Evolutionary conservation across 495 filamentous ascomycete species (phyloP), one percentile per base, ranked within the genome.

Genomic region (Aspergillus nanangensis): DNA sequence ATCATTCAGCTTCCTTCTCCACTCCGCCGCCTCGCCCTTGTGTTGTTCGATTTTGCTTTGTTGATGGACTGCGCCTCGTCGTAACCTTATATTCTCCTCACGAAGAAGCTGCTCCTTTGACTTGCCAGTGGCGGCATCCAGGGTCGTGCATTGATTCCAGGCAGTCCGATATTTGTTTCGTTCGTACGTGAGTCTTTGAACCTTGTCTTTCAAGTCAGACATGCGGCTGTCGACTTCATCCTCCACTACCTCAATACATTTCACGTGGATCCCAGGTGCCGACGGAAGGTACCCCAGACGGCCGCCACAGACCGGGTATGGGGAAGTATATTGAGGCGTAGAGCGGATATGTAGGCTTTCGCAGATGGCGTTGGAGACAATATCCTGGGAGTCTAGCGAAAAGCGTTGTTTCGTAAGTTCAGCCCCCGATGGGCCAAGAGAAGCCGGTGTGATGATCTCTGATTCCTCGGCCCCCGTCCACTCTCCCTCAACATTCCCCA

Each of bases 211-310:
- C 38, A 57, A 22, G 14, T 15, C 22, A 10, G 37, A 20, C 0
- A 62, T 22, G 17, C 53, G 53, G 41, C 43, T 22, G 22, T 50
- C 44, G 15, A 44, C 35, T 21, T 42, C 43, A 8, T 53, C 44
- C 1, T 58, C 50, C 4, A 39, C 50, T 9, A 56, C 47, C 44
- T 60, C 57, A 15, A 56, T 41, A 18, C 24, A 58, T 35, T 46
- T 56, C n/a, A 58, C 48, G 33, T 63, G 60, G 15, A 58, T 25
- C 2, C 38, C 38, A 5, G 60, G 57, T 5, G 54, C 40, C 1
- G 60, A 63, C 24, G 60, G 60, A 18, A 60, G 36, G 38, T 63
- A 63, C 1, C 57, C 57, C 19, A 63, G 37, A 15, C 49, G 52
- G 1, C 57, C 57, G n/a, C 51, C 46, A 31, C 53, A 56, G 9